Evolutionary conservation across 1,284 basidiomycete genomes (phyloP), one percentile per base, ranked within the genome.

Genomic region (Heterobasidion parviporum): DNA sequence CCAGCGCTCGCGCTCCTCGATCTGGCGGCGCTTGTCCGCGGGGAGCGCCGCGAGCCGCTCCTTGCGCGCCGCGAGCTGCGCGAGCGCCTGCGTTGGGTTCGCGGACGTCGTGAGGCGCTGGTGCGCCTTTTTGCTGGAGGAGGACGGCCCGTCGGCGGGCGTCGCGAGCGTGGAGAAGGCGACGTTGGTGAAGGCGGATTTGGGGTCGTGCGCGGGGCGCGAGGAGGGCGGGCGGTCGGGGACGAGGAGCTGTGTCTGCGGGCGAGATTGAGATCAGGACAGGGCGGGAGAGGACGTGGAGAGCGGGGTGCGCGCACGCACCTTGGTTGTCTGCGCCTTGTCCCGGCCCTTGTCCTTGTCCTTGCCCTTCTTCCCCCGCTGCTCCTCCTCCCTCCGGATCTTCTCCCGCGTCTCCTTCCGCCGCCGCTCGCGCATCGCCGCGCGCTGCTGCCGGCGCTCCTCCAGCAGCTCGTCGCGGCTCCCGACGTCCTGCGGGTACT

Each of bases 351-450:
- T 75, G 43, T 70, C 71, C 60, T 80, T 83, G 44, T 71, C 73
- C 63, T 81, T 75, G 51, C 76, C 77, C 55, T 76, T 74, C 68
- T 74, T 77, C 5, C 71, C 70, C 60, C 71, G 73, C 36, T 68
- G 64, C 62, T 79, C 82, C 55, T 82, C 78, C 66, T 84, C 83
- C 53, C 73, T 77, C 58, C 74, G 67, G 52, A 85, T 85, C 71
- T 89, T 89, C 71, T 94, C 92, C 67, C 80, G 88, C 20, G 89
- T 89, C 74, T 91, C 89, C 66, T 87, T 89, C 67, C 93, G 70
- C 61, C 94, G 74, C 57, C 84, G 79, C 68, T 96, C 94, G 33
- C 93, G 78, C 76, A 96, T 79, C 44, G 86, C 82, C 1, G 87
- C 92, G 9, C 92, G 75, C 63, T 89, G 85, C 63, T 71, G 71